Evolutionary conservation across 306 rosid species (phyloP).

Genomic region (Casuarina equisetifolia): DNA sequence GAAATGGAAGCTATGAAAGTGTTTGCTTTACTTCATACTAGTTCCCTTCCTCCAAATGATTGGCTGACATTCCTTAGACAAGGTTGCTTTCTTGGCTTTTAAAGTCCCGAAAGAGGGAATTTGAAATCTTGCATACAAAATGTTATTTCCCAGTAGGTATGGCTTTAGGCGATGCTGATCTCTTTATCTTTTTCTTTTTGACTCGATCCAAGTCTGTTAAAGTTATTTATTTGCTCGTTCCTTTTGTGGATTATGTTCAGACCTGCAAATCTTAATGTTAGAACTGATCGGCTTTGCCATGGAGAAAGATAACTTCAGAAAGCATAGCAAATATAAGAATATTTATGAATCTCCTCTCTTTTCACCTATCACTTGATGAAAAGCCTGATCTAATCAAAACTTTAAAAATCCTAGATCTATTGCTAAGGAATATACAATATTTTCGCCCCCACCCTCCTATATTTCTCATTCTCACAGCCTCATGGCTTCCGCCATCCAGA

Average conservation of each 20-base stretch:
- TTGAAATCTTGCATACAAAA: not conserved
- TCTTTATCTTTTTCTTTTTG: too few species aligned
- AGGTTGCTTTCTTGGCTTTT: not conserved
- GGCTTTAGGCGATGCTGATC: too few species aligned
- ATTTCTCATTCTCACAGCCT: conserved; percentile 1
- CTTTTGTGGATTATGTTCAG: not conserved
- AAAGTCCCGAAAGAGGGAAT: not conserved
- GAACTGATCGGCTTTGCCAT: not conserved
- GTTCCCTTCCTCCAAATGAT: too few species aligned
- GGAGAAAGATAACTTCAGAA: not conserved
- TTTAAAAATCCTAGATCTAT: conserved; percentile 38
- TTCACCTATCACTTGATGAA: conserved; percentile 12
- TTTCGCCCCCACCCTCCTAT: not conserved
- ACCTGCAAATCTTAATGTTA: too few species aligned
- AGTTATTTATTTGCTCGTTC: not conserved
- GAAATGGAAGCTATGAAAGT: too few species aligned
- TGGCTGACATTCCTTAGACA: too few species aligned
- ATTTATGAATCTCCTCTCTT: conserved; percentile 8
- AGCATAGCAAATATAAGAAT: not conserved
- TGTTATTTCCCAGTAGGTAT: too few species aligned
- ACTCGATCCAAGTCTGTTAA: too few species aligned
- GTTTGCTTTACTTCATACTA: too few species aligned
- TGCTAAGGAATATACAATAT: conserved; percentile 50
- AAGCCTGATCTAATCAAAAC: conserved; percentile 31
- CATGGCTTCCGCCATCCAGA: not conserved